These are phyloP conservation scores for Aspergillus ostianus DNA, from an alignment of 495 filamentous ascomycete species.

Conservation along the genomic window DNA sequence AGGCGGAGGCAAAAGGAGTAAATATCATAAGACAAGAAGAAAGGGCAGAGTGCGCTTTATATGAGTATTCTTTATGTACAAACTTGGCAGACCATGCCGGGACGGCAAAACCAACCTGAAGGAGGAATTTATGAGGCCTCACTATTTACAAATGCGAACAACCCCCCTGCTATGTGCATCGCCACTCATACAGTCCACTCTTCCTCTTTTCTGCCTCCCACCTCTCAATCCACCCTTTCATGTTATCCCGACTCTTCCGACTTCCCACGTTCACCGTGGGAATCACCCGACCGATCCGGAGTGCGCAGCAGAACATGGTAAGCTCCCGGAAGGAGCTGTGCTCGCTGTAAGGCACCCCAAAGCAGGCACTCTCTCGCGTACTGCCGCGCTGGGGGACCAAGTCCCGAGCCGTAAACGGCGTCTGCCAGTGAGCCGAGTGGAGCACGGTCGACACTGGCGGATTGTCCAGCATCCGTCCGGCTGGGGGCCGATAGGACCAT, in stretches of 20 bases:
- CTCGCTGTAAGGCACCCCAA: conserved; percentile 91
- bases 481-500: conserved; percentile 83
- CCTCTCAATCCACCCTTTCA: conserved; percentile 88
- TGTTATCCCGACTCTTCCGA: conserved; percentile 66
- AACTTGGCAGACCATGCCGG: no score
- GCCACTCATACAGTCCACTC: conserved; percentile 63
- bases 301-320: conserved; percentile 84
- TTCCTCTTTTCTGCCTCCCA: conserved; percentile 85
- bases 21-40: no score
- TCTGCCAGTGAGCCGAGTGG: conserved; percentile 69
- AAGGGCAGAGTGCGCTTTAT: no score
- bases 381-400: conserved; percentile 77
- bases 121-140: no score
- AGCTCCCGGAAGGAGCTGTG: conserved; percentile 93
- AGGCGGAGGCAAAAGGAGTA: no score
- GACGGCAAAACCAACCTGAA: no score
- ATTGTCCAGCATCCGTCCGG: conserved; percentile 58
- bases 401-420: conserved; percentile 60
- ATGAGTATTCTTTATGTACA: no score
- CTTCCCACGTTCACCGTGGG: conserved; percentile 92
- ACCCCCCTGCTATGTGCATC: neutral
- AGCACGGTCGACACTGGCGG: conserved; percentile 69
- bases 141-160: neutral
- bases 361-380: conserved; percentile 72
- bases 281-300: conserved; percentile 83